A percentile compares a stretch with the other conserved stretches of the same genome.
phyloP scores from a whole-genome alignment of 2,329 filamentous ascomycete species.

The Hypoxylon sp. region DNA sequence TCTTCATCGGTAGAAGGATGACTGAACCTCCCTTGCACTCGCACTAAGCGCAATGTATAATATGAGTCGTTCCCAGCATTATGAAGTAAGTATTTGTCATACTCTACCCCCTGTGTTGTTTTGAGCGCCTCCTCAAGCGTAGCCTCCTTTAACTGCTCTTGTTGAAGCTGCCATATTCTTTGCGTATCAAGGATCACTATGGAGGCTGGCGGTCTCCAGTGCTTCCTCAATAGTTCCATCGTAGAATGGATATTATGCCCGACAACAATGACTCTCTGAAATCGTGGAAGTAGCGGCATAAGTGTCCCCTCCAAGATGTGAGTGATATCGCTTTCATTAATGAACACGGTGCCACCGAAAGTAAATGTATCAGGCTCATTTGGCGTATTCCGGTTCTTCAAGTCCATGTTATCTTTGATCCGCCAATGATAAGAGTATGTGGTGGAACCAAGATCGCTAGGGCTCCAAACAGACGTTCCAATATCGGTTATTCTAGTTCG shows the following conservation, averaged over 20 bases:
- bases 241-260: conserved; percentile 8
- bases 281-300: neutral
- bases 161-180: conserved; percentile 40
- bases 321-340: conserved; percentile 12
- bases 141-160: neutral
- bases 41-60: conserved; percentile 18
- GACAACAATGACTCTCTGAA: conserved; percentile 12
- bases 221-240: neutral
- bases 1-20: neutral
- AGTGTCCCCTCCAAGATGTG: neutral
- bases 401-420: conserved; percentile 12
- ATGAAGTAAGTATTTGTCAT: conserved; percentile 7
- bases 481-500: conserved; percentile 20
- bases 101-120: neutral
- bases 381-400: neutral
- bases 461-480: conserved; percentile 21
- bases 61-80: conserved; percentile 38
- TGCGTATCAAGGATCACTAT: conserved; percentile 25
- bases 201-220: conserved; percentile 29
- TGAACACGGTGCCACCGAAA: neutral
- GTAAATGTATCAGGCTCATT: conserved; percentile 23
- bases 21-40: conserved; percentile 3
- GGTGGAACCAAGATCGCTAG: neutral
- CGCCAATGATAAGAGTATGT: conserved; percentile 7
- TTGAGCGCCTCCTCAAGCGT: conserved; percentile 22